Conservation (phyloP, 257 asterid species). For the Primulina tabacum region DNA sequence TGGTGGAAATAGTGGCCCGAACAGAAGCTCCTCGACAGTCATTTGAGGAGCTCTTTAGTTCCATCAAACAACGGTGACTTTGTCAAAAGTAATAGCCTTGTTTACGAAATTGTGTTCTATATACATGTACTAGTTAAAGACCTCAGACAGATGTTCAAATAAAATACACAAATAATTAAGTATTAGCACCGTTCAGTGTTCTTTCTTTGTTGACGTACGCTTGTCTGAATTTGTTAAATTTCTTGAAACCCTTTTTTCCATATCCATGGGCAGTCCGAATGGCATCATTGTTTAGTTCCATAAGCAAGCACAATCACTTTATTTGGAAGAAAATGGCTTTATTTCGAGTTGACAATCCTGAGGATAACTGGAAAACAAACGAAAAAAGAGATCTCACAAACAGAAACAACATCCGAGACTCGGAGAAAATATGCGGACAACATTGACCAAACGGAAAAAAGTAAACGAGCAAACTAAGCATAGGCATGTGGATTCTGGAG, state of each 20-base stretch:
- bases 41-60: slow-evolving; percentile 66
- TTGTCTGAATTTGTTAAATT: neutral
- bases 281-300: neutral
- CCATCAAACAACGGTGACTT: slow-evolving; percentile 58
- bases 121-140: neutral
- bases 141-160: neutral
- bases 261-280: neutral
- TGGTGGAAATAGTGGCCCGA: slow-evolving; percentile 81
- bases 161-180: too few relatives aligned
- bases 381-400: neutral
- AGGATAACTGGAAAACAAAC: neutral
- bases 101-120: neutral
- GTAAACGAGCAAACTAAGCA: slow-evolving; percentile 10
- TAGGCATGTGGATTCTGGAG: slow-evolving; percentile 31
- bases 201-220: neutral
- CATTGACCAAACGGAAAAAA: too few relatives aligned
- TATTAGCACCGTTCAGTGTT: neutral
- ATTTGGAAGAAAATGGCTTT: neutral
- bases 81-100: neutral
- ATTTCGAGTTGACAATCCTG: neutral
- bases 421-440: neutral
- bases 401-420: neutral
- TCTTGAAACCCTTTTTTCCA: neutral
- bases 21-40: slow-evolving; percentile 73
- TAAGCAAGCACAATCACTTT: neutral